phyloP scores from a whole-genome alignment of 2,329 filamentous ascomycete genomes.

The Elsinoe ampelina region DNA sequence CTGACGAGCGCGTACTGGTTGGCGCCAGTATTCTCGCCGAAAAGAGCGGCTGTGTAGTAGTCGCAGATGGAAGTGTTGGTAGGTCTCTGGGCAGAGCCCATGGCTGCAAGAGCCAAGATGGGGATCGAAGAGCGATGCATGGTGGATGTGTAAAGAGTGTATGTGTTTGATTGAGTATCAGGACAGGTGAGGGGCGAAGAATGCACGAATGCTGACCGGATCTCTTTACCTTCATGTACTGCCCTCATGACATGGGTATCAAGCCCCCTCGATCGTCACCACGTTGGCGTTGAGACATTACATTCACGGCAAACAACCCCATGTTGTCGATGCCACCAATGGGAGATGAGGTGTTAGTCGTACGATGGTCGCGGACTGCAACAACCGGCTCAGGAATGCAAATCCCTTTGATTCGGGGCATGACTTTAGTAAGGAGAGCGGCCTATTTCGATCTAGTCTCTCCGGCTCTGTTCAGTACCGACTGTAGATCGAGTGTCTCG shows the following conservation, averaged over 20 bases:
- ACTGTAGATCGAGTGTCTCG: not conserved
- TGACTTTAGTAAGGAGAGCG: not conserved
- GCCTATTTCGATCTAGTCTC: not conserved
- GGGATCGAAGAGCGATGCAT: slow-evolving; percentile 9
- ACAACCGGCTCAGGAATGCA: not conserved
- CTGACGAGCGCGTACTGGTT: slow-evolving; percentile 50
- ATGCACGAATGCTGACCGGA: not conserved
- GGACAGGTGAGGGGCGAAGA: not conserved
- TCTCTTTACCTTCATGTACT: not conserved
- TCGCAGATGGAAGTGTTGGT: slow-evolving; percentile 48
- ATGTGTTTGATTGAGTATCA: too few species aligned
- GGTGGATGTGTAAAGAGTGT: not conserved
- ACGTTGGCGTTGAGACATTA: not conserved
- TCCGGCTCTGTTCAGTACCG: not conserved
- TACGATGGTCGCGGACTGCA: slow-evolving; percentile 2
- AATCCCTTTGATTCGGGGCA: not conserved
- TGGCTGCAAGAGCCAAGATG: slow-evolving; percentile 19
- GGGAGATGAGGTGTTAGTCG: not conserved
- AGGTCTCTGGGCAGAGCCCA: slow-evolving; percentile 35
- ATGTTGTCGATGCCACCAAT: not conserved
- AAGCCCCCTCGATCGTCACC: not conserved
- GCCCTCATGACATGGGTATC: not conserved
- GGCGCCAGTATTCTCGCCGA: slow-evolving; percentile 49
- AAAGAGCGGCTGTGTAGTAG: slow-evolving; percentile 53
- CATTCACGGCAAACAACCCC: not conserved